Conservation (phyloP, 306 rosid species). For the Medicago lupulina region DNA sequence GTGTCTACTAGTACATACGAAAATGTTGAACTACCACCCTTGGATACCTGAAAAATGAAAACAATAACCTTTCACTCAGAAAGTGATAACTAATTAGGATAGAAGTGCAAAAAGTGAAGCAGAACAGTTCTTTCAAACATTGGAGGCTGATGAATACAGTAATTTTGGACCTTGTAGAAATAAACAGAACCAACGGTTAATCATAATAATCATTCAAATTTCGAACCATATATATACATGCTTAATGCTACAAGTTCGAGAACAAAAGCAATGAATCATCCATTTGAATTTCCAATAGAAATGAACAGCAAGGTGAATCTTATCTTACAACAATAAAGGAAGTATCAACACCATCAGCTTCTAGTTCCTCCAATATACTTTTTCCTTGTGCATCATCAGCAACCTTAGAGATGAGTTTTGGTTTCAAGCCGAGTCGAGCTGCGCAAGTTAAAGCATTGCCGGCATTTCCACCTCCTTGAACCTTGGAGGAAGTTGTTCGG, state of each 20-base stretch:
- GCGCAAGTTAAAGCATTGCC: constrained; percentile 85
- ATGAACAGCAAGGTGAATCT: constrained; percentile 11
- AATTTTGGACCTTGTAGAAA: not conserved
- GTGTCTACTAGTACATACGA: constrained; percentile 79
- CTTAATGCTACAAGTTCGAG: not conserved
- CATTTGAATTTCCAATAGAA: not conserved
- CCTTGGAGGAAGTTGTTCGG: constrained; percentile 52
- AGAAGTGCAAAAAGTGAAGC: constrained; percentile 18
- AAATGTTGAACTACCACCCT: constrained; percentile 84
- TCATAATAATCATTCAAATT: not conserved
- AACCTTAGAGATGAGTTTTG: constrained; percentile 82
- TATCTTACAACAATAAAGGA: constrained; percentile 57
- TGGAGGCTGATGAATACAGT: not conserved
- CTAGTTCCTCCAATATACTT: constrained; percentile 70
- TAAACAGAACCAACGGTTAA: not conserved
- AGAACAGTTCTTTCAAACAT: not conserved
- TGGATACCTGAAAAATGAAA: constrained; percentile 64
- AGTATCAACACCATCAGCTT: constrained; percentile 81
- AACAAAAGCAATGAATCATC: not conserved
- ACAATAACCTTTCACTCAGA: not conserved
- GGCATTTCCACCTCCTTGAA: constrained; percentile 94
- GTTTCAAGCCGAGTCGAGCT: constrained; percentile 81
- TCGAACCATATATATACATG: not conserved
- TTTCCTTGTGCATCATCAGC: constrained; percentile 80
- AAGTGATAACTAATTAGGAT: not conserved